Base-by-base conservation (phyloP, 2,329 filamentous ascomycete genomes). In the Chrysoporthe puriensis region DNA sequence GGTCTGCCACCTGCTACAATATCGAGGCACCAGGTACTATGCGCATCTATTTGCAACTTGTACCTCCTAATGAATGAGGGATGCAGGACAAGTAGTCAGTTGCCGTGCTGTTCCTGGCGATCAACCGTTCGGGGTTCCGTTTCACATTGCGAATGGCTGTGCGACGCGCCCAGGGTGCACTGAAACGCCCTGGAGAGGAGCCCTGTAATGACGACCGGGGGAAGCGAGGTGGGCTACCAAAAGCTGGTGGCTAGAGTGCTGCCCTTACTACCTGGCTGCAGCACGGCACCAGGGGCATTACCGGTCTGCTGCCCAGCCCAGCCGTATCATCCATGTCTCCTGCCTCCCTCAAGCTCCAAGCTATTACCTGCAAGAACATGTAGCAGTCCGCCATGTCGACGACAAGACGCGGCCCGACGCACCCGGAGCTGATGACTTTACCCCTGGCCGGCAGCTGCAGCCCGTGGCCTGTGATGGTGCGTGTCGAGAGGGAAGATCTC, bases 71-170 rank as follows among this genome's bases (percentile, higher is more conserved):
- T 13, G 8, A 21, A 32, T 26, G 26, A 60, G 57, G 42, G 43
- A 21, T 43, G 42, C 14, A 26, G 26, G 59, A 26, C 43, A 36
- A 48, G 59, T 7, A 26, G 21, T 18, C 11, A 34, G 43, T 18
- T 32, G 42, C 43, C 36, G 21, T 58, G 26, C 43, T 50, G 52
- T 64, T n/a, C 63, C 63, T 64, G 52, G 16, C 54, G 63, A 64
- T 64, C 52, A 36, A 59, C 52, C 54, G 26, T n/a, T 34, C 34
- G 52, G 21, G n/a, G 42, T 58, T 44, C 32, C 42, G 52, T 64
- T 48, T 58, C 54, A 64, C 54, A 2, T 58, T 59, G 43, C n/a
- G 42, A 34, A 34, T 34, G 4, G 26, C 63, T n/a, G 52, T 44
- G 40, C 57, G 14, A 60, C 57, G 14, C 16, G 57, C 36, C 40